Evolutionary conservation across 495 filamentous ascomycete genomes (phyloP), one percentile per base, ranked within the genome.

Genomic region (Coniosporium apollinis): DNA sequence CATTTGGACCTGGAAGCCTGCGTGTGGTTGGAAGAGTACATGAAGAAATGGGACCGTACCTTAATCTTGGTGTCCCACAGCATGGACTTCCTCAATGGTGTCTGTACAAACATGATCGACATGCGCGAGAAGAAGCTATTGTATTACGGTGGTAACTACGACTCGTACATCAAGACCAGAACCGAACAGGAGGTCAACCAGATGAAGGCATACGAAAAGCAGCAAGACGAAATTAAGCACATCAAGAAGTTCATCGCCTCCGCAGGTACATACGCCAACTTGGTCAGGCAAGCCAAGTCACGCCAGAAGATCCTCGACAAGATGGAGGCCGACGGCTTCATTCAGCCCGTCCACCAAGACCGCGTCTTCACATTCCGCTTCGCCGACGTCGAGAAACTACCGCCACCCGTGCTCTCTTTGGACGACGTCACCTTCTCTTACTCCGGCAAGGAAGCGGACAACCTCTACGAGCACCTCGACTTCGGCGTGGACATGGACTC

Each of bases 181-280:
- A 59, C 66, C 20, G 89, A 99, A 53, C 82, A 96, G 61, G 89
- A 99, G 63, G 75, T 72, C 56, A 99, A 99, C 67, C 91, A 99
- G 66, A 76, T 74, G 72, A 99, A 94, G 65, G 87, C 91, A 30
- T 99, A 99, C 69, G 66, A 75, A 55, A 99, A 99, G 68, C 89
- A 99, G 54, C 89, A 99, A 55, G 89, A 99, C 39, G 89, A 99
- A 70, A 99, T 99, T 52, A 65, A 73, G 44, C 89, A 99, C 65
- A 99, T 99, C 73, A 99, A 99, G 72, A 93, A 94, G 64, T 99
- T 99, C 70, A 99, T 99, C 56, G 89, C 89, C 46, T 94, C 87
- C 33, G 89, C 91, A 35, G 89, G 89, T 85, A 99, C 89, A 41
- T 99, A 99, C 55, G 89, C 89, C 69, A 99, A 99, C 67, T 72